These are phyloP conservation scores for Bipolaris victoriae DNA, from an alignment of 2,329 filamentous ascomycete species.

Conservation along the genomic window DNA sequence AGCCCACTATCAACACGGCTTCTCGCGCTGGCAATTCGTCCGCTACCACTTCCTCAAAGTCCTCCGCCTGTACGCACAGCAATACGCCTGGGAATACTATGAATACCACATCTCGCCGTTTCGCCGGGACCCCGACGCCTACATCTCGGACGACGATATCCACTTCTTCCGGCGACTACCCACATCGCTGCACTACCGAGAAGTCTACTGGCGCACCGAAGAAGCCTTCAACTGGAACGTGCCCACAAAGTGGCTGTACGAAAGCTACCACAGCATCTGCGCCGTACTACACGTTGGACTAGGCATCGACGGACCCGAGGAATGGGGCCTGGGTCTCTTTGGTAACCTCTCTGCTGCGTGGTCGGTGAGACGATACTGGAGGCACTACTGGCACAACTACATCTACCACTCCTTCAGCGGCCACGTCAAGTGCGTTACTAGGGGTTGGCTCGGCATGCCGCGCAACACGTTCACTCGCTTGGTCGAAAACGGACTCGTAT, in stretches of 20 bases:
- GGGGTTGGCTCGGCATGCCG: conserved; percentile 17
- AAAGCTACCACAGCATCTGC: conserved; percentile 18
- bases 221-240: conserved; percentile 20
- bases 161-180: conserved; percentile 15
- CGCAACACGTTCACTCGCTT: conserved; percentile 9
- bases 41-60: conserved; percentile 5
- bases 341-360: conserved; percentile 10
- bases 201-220: conserved; percentile 7
- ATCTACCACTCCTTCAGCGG: conserved; percentile 22
- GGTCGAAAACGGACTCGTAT: conserved; percentile 28
- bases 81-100: neutral
- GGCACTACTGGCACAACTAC: conserved; percentile 31
- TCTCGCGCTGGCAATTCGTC: conserved; percentile 9
- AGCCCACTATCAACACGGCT: conserved; percentile 3
- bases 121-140: neutral
- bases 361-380: conserved; percentile 28
- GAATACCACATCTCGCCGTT: neutral
- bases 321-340: conserved; percentile 23
- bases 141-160: neutral
- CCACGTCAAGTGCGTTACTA: conserved; percentile 23
- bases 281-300: conserved; percentile 17
- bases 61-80: neutral
- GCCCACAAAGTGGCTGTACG: conserved; percentile 22
- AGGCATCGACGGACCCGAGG: conserved; percentile 8
- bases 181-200: conserved; percentile 2